A percentile compares a stretch with the other conserved stretches of the same genome.
Conservation (phyloP, 768 basidiomycete species). For the Mycena kentingensis region DNA sequence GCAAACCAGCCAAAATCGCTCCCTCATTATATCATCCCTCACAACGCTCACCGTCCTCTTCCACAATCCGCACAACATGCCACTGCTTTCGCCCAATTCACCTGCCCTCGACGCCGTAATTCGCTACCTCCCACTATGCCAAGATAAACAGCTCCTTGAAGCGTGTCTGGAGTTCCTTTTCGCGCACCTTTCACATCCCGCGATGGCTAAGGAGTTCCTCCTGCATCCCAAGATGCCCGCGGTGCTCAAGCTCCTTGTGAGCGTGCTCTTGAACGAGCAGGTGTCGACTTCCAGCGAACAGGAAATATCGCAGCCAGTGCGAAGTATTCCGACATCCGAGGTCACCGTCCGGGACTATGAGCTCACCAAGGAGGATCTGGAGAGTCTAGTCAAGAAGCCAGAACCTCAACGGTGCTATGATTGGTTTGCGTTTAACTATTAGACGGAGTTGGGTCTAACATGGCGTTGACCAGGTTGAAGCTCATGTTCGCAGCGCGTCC, state of each 20-base stretch:
- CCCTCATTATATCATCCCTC: slow-evolving; percentile 70
- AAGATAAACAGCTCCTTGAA: slow-evolving; percentile 70
- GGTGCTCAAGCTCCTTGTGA: slow-evolving; percentile 67
- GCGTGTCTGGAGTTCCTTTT: slow-evolving; percentile 76
- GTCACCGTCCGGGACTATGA: slow-evolving; percentile 59
- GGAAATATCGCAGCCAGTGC: slow-evolving; percentile 61
- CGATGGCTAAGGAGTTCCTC: slow-evolving; percentile 78
- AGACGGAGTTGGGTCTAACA: neutral
- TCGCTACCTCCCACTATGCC: slow-evolving; percentile 71
- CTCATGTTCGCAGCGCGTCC: slow-evolving; percentile 78
- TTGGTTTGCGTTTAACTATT: slow-evolving; percentile 51
- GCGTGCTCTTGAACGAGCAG: slow-evolving; percentile 70
- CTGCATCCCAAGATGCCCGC: slow-evolving; percentile 70
- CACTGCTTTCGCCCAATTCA: slow-evolving; percentile 55
- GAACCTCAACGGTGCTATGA: slow-evolving; percentile 85
- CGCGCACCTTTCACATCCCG: slow-evolving; percentile 69
- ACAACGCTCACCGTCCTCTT: slow-evolving; percentile 62
- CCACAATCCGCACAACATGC: slow-evolving; percentile 58
- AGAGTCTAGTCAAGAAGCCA: slow-evolving; percentile 52
- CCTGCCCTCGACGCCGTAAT: slow-evolving; percentile 64
- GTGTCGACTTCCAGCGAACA: slow-evolving; percentile 64
- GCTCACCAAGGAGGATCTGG: slow-evolving; percentile 70
- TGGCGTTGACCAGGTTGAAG: slow-evolving; percentile 71
- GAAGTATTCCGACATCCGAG: slow-evolving; percentile 57
- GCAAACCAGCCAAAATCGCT: slow-evolving; percentile 65